Base-by-base conservation (phyloP, 2,329 filamentous ascomycete genomes). In the Colletotrichum sp. region DNA sequence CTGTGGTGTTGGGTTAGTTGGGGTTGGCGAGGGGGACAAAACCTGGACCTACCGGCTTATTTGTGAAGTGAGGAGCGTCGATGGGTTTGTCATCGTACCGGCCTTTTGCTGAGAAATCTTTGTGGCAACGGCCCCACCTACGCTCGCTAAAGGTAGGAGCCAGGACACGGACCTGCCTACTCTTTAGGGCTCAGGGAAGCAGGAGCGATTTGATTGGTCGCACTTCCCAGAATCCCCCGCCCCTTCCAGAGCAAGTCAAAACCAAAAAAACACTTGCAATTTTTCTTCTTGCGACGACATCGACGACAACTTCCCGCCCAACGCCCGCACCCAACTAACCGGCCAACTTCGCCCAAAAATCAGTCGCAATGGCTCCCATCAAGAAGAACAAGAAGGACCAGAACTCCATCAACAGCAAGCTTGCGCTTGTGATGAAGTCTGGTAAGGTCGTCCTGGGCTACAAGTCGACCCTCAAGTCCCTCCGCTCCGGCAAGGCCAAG, bases 401-500 rank as follows among this genome's bases (percentile, higher is more conserved):
- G 85, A 94, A 96, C 90, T 93, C 89, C 88, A 94, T 88, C 83
- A 76, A 74, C 69, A 82, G 72, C 85, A 90, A 90, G 86, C 86
- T 92, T 81, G 90, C 89, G 83, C 87, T 92, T 84, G 90, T 92
- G 79, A 91, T 92, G 89, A 92, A 92, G 88, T 90, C 88, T 79
- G 91, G 92, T 83, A 94, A 95, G 87, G 95, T 98, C 90, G 96
- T 92, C 80, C 92, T 98, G 80, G 96, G 96, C 84, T 96, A 96
- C 92, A 96, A 96, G 90, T 84, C 84, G 63, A 83, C 83, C 71
- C 91, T 97, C 85, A 98, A 99, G 94, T 91, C 91, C 82, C 94
- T 99, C 83, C 95, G 96, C 84, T 94, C 93, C 82, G 96, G 96
- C 89, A 99, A 98, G 94, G 97, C 97, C 88, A 99, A 99, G 72